phyloP scores from a whole-genome alignment of 192 early-diverging fungal species.

The Coemansia asiatica region DNA sequence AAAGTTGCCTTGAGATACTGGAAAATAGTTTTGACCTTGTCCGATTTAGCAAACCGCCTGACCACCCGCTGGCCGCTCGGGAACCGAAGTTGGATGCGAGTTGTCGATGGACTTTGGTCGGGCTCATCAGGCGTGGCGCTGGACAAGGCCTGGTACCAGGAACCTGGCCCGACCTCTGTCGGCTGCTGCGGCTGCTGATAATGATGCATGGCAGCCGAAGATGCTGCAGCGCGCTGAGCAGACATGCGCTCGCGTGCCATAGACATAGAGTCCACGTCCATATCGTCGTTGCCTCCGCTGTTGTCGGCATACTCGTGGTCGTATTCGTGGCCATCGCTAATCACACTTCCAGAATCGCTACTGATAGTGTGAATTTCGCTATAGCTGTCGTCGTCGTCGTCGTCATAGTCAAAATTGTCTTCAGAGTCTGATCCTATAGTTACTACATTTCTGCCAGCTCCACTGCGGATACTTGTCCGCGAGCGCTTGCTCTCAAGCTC shows the following conservation, averaged over 20 bases:
- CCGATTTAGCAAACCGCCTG: slow-evolving; percentile 72
- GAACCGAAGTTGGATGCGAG: slow-evolving; percentile 81
- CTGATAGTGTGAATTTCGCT: slow-evolving; percentile 43
- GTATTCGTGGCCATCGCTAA: slow-evolving; percentile 17
- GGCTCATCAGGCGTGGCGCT: slow-evolving; percentile 32
- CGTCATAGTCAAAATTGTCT: slow-evolving; percentile 21
- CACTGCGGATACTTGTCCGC: neutral
- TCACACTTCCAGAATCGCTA: slow-evolving; percentile 8
- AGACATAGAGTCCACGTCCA: slow-evolving; percentile 38
- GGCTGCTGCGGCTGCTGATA: neutral
- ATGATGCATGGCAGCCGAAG: neutral
- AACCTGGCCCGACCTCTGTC: slow-evolving; percentile 4
- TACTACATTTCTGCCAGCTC: neutral
- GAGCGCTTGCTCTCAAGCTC: slow-evolving; percentile 28
- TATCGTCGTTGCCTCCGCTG: slow-evolving; percentile 13
- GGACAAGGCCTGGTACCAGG: slow-evolving; percentile 39
- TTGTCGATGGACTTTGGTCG: slow-evolving; percentile 58
- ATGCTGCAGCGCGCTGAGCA: slow-evolving; percentile 3
- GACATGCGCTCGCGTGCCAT: slow-evolving; percentile 22
- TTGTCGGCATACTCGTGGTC: slow-evolving; percentile 32
- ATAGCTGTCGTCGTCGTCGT: slow-evolving; percentile 32
- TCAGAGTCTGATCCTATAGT: slow-evolving; percentile 27
- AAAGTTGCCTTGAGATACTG: slow-evolving; percentile 78
- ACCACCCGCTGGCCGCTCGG: slow-evolving; percentile 78
- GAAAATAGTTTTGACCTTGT: slow-evolving; percentile 74